Evolutionary conservation across 2,329 filamentous ascomycete genomes (phyloP), one percentile per base, ranked within the genome.

Genomic region (Beauveria rudraprayagi): DNA sequence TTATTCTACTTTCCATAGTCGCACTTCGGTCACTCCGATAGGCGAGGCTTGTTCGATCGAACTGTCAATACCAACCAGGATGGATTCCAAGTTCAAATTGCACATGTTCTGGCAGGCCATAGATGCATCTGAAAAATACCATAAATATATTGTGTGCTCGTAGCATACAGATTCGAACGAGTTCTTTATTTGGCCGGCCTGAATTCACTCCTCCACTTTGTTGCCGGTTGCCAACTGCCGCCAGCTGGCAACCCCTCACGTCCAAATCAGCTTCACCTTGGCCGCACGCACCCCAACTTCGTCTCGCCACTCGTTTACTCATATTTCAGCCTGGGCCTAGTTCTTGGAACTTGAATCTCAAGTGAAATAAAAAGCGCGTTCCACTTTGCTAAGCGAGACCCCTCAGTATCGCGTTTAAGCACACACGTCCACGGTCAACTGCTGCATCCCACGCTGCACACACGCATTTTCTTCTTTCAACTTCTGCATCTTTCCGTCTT

Each of bases 201-300:
- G 41, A 22, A 51, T 43, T 58, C 46, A 43, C 22, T 43, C 56
- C 34, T 51, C 56, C 56, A 41, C 55, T 50, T 47, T n/a, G 46
- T 41, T 59, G 47, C 47, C 47, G 26, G 47, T 40, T 59, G 56
- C 47, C 56, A 59, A 41, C 47, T 51, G 46, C 56, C 16, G 56
- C 56, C 56, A 59, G 56, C 56, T 59, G 56, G 47, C 56, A 59
- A 37, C 56, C 56, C 56, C 56, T 59, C 56, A 59, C 56, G 34
- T 34, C 30, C 47, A 52, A 59, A 52, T 59, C 56, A 59, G 37
- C 37, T 59, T 59, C 56, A 59, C 46, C 14, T 58, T 22, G 56
- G 46, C 56, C 46, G 40, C 46, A 43, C 17, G 24, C 26, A 26
- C 47, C 26, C 9, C 17, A 43, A 44, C 34, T 59, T 34, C 44